Percentiles rank a stretch among this genome's conserved stretches.
phyloP scores from a whole-genome alignment of 805 yeast species.

The Lachancea quebecensis region DNA sequence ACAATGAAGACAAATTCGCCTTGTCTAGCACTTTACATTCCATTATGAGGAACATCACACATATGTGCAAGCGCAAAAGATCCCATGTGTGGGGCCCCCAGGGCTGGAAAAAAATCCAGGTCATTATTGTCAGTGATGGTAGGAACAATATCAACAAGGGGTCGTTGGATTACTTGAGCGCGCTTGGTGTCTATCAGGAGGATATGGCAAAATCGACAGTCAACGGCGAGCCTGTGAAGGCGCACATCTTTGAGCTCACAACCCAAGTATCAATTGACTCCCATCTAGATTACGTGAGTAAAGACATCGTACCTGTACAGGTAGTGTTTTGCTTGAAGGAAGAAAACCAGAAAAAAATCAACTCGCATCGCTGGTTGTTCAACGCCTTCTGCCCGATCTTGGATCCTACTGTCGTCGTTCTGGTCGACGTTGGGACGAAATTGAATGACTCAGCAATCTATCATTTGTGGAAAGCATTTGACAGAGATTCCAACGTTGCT shows the following conservation, averaged over 20 bases:
- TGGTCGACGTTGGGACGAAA: constrained; percentile 95
- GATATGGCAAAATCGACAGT: constrained; percentile 94
- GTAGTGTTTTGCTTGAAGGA: constrained; percentile 89
- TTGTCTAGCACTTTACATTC: constrained; percentile 93
- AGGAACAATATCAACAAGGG: constrained; percentile 81
- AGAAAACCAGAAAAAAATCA: constrained; percentile 84
- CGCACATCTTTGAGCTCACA: constrained; percentile 93
- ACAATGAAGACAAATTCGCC: constrained; percentile 86
- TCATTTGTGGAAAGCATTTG: constrained; percentile 96
- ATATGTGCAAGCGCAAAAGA: constrained; percentile 70
- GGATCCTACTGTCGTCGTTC: constrained; percentile 82
- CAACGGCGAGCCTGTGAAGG: constrained; percentile 83
- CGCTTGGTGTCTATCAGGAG: constrained; percentile 95
- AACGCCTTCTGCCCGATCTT: constrained; percentile 89
- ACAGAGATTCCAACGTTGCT: constrained; percentile 91
- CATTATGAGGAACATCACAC: constrained; percentile 86
- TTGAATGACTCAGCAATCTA: constrained; percentile 86
- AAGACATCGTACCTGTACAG: constrained; percentile 91
- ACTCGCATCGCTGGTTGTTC: constrained; percentile 96
- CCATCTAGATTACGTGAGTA: constrained; percentile 81
- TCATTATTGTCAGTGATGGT: constrained; percentile 88
- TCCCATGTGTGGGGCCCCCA: constrained; percentile 93
- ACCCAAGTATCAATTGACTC: constrained; percentile 91
- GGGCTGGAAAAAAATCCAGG: constrained; percentile 95
- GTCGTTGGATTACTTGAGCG: constrained; percentile 80